Percentiles rank a stretch among this genome's conserved stretches.
Evolutionary conservation across 441 rosid species (phyloP).

Genomic region (Melastoma candidum): DNA sequence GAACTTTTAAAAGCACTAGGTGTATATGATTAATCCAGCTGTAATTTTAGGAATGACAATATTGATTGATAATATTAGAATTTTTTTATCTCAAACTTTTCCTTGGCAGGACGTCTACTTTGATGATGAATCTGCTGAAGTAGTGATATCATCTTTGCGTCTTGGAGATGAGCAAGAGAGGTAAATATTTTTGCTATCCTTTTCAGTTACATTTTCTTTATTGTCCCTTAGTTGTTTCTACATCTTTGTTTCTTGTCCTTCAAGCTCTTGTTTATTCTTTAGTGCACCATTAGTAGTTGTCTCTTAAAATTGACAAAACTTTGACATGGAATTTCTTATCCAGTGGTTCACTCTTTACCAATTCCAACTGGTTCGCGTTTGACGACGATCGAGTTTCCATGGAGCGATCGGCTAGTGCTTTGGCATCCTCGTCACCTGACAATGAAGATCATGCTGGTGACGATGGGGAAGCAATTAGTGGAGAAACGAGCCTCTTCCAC

Average conservation of each 20-base stretch:
- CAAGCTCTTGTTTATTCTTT: background rate
- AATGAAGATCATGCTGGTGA: slow-evolving; percentile 21
- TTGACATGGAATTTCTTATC: slow-evolving; percentile 13
- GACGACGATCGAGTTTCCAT: slow-evolving; percentile 58
- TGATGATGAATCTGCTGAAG: slow-evolving; percentile 98
- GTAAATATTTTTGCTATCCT: slow-evolving; percentile 22
- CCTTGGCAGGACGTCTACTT: slow-evolving; percentile 87
- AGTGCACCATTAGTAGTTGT: background rate
- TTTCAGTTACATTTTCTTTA: slow-evolving; percentile 1
- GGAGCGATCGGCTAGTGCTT: slow-evolving; percentile 42
- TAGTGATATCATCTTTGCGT: slow-evolving; percentile 92
- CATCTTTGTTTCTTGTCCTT: background rate
- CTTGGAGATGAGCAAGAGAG: slow-evolving; percentile 90
- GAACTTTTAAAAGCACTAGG: too few relatives aligned
- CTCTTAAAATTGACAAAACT: slow-evolving; percentile 1
- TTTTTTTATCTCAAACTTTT: slow-evolving; percentile 15
- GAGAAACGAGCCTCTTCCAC: slow-evolving; percentile 34
- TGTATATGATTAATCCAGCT: background rate
- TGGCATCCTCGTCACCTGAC: slow-evolving; percentile 56
- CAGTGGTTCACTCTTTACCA: slow-evolving; percentile 77
- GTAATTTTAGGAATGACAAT: background rate
- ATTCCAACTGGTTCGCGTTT: slow-evolving; percentile 90
- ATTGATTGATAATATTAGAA: background rate
- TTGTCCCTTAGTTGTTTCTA: background rate
- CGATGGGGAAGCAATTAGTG: slow-evolving; percentile 16